Evolutionary conservation across 108 stramenopile genomes (phyloP), one percentile per base, ranked within the genome.

Genomic region (Craspedostauros australis): DNA sequence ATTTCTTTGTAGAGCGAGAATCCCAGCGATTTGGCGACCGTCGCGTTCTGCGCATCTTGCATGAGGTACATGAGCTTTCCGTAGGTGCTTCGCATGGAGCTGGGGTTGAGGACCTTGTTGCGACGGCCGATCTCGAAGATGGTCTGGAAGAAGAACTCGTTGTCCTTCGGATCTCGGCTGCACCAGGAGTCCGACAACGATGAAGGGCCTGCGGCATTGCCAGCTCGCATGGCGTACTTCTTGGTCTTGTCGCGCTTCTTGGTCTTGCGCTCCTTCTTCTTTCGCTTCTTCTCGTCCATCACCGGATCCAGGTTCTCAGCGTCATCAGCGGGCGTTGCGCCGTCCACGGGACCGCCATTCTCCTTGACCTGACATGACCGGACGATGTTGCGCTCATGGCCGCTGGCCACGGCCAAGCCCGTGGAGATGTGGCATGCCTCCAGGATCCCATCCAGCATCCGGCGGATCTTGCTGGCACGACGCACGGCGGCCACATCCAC

Each of bases 11-110:
- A 62, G 30, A 82, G 46, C 14, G 59, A 52, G 63, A 76, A 71
- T 22, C 77, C 76, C 19, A 83, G 31, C 2, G 46, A 46, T 36
- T 67, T 68, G 28, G 62, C 54, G 18, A 79, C 71, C 6, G 73
- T 54, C 23, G 80, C 64, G 22, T 72, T 69, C 50, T 74, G 59
- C 7, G 75, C 51, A 64, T 91, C 89, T 64, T 87, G 86, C 32
- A 93, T 41, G 31, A 90, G 43, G 65, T 86, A 89, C 81, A 90
- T 78, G 30, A 93, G 64, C 67, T 93, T 93, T 30, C 91, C 91
- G 69, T 93, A 90, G 16, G 76, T 79, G 20, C 58, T 62, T 19
- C 91, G 57, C 76, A 93, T 82, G 50, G 80, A 79, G 22, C 56
- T 57, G 14, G 91, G 91, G 50, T 93, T 93, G 49, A 88, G 64